phyloP scores from a whole-genome alignment of 2,329 filamentous ascomycete genomes.

The Pyrenophora tritici-repentis region DNA sequence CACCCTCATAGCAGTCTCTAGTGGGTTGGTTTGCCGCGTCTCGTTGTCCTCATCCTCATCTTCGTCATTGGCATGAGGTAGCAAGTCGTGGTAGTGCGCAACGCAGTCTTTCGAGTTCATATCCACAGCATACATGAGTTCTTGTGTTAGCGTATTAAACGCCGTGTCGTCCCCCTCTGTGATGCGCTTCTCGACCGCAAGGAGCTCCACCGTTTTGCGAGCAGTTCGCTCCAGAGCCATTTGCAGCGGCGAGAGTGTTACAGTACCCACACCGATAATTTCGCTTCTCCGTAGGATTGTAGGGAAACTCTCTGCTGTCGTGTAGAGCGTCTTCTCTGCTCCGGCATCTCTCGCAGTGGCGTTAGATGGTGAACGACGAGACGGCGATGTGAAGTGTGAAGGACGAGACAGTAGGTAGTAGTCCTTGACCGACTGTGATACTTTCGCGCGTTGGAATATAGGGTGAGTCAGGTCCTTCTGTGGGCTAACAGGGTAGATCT shows the following conservation, averaged over 20 bases:
- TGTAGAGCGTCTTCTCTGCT: conserved; percentile 83
- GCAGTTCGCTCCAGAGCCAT: conserved; percentile 90
- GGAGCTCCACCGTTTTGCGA: conserved; percentile 87
- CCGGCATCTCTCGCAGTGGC: conserved; percentile 71
- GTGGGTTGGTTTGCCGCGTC: conserved; percentile 54
- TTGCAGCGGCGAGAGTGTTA: conserved; percentile 74
- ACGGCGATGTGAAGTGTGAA: conserved; percentile 77
- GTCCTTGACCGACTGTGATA: conserved; percentile 82
- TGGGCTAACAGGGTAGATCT: conserved; percentile 78
- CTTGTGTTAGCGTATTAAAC: conserved; percentile 72
- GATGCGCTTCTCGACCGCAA: conserved; percentile 73
- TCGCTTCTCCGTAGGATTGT: conserved; percentile 89
- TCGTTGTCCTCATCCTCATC: conserved; percentile 48
- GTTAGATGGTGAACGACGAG: conserved; percentile 70
- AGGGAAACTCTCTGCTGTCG: conserved; percentile 83
- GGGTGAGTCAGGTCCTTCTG: conserved; percentile 82
- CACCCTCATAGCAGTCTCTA: conserved; percentile 81
- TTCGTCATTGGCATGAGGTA: conserved; percentile 58
- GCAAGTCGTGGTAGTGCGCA: conserved; percentile 73
- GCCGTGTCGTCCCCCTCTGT: conserved; percentile 73
- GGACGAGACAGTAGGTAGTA: conserved; percentile 80
- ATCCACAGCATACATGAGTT: conserved; percentile 77
- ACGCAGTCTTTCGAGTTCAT: conserved; percentile 76
- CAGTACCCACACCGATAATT: conserved; percentile 70
- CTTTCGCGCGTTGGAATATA: conserved; percentile 85